These are phyloP conservation scores for Candida arabinofermentans DNA, from an alignment of 805 yeast genomes.

Conservation along the genomic window DNA sequence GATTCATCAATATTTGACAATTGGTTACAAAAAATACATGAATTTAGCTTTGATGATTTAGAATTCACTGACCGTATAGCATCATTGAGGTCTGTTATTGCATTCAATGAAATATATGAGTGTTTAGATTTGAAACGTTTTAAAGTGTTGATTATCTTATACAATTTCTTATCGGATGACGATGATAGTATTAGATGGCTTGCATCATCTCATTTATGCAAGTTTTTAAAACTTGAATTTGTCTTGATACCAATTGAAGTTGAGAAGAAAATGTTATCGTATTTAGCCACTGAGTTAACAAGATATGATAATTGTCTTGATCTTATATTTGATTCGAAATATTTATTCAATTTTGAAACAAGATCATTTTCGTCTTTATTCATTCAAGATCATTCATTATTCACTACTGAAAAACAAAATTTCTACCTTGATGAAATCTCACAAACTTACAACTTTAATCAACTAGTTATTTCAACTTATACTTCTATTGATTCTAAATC, in stretches of 20 bases:
- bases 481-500: no score
- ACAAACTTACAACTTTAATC: neutral
- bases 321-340: conserved; percentile 3
- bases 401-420: conserved; percentile 65
- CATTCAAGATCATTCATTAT: conserved; percentile 37
- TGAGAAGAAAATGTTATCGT: conserved; percentile 25
- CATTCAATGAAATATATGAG: conserved; percentile 21
- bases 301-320: neutral
- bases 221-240: conserved; percentile 21
- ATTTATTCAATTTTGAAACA: conserved; percentile 3
- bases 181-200: conserved; percentile 53
- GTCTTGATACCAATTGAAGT: conserved; percentile 31
- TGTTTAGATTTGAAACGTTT: conserved; percentile 2
- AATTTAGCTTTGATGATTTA: conserved; percentile 36
- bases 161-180: conserved; percentile 55
- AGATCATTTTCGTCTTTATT: conserved; percentile 10
- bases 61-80: conserved; percentile 45
- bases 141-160: conserved; percentile 21
- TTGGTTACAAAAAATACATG: conserved; percentile 28
- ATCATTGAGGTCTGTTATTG: conserved; percentile 39
- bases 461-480: no score
- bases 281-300: conserved; percentile 2
- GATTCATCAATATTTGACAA: conserved; percentile 13
- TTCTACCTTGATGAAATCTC: conserved; percentile 51
- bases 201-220: conserved; percentile 41